These are phyloP conservation scores for Pseudozyma pruni DNA, from an alignment of 1,284 basidiomycete species.

Conservation along the genomic window DNA sequence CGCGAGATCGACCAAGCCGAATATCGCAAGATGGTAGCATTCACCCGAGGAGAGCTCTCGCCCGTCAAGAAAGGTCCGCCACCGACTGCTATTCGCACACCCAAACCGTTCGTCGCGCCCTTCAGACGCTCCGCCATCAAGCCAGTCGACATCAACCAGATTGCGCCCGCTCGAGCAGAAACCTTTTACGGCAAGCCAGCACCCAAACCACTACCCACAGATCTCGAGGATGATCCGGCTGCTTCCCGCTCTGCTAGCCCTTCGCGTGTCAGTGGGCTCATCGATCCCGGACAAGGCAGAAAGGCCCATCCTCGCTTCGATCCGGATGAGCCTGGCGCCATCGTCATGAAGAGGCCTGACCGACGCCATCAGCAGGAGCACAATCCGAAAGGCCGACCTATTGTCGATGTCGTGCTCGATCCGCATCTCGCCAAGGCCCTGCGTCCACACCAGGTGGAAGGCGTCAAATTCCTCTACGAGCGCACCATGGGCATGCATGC, in stretches of 20 bases:
- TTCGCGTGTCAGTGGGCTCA: conserved; percentile 29
- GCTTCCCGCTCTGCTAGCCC: conserved; percentile 20
- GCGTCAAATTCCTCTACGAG: conserved; percentile 97
- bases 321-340: conserved; percentile 72
- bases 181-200: conserved; percentile 46
- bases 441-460: conserved; percentile 96
- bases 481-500: conserved; percentile 93
- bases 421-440: conserved; percentile 86
- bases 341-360: conserved; percentile 86
- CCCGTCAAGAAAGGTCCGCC: conserved; percentile 29
- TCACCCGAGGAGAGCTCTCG: conserved; percentile 38
- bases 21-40: conserved; percentile 28
- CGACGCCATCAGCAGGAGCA: conserved; percentile 76
- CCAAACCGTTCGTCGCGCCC: conserved; percentile 37
- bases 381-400: conserved; percentile 73
- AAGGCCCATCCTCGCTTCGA: conserved; percentile 50
- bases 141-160: conserved; percentile 38
- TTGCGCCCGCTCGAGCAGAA: conserved; percentile 37
- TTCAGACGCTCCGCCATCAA: conserved; percentile 28
- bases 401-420: conserved; percentile 83
- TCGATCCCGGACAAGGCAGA: conserved; percentile 37
- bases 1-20: conserved; percentile 29
- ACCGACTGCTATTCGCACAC: conserved; percentile 27
- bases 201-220: conserved; percentile 9
- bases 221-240: conserved; percentile 7